Conservation (phyloP, 2,329 filamentous ascomycete species). For the Cladophialophora psammophila region DNA sequence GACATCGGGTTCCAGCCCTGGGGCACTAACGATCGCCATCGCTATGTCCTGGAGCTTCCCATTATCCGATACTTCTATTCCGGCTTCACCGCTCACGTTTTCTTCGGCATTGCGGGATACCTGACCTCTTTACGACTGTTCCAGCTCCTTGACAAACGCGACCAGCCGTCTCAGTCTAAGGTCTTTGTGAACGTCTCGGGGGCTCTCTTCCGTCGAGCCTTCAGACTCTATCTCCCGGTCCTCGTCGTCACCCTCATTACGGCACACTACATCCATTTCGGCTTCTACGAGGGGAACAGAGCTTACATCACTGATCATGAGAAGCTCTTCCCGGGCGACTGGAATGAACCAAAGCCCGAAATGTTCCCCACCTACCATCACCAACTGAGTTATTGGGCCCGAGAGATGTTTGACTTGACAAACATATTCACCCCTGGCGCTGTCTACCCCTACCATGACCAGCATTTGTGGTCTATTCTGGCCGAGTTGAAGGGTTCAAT, state of each 20-base stretch:
- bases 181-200: conserved; percentile 51
- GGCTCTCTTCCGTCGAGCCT: conserved; percentile 52
- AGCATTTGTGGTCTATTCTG: conserved; percentile 58
- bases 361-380: conserved; percentile 44
- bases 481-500: conserved; percentile 56
- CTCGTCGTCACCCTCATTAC: conserved; percentile 51
- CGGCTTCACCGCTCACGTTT: conserved; percentile 51
- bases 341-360: conserved; percentile 52
- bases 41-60: conserved; percentile 48
- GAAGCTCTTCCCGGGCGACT: conserved; percentile 38
- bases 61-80: conserved; percentile 54
- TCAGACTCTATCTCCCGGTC: conserved; percentile 54
- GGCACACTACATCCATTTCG: conserved; percentile 52
- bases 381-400: conserved; percentile 50
- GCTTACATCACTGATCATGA: conserved; percentile 29
- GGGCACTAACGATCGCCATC: conserved; percentile 44
- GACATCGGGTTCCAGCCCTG: conserved; percentile 52
- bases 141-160: conserved; percentile 51
- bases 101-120: conserved; percentile 59
- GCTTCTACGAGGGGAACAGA: conserved; percentile 42
- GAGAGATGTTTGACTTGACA: conserved; percentile 39
- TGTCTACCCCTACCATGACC: conserved; percentile 50
- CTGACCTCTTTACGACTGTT: conserved; percentile 50
- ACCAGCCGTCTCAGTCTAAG: conserved; percentile 49
- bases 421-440: conserved; percentile 36